Base-by-base conservation (phyloP, 2,329 filamentous ascomycete species). In the Alternaria alternata region DNA sequence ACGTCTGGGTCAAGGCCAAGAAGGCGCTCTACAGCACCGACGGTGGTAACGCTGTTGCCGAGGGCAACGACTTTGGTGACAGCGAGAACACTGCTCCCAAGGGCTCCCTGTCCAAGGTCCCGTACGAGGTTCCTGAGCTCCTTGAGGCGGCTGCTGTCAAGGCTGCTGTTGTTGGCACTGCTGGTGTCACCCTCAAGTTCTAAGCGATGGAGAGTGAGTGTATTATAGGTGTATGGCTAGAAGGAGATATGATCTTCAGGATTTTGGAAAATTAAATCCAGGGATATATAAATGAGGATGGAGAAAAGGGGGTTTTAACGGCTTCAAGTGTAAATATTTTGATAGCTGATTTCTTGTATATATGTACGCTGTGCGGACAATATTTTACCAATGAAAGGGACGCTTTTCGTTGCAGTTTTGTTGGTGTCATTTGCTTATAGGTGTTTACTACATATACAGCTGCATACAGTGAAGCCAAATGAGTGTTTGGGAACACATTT, bases 21-120 rank as follows among this genome's bases (percentile, higher is more conserved):
- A 76, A 77, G 67, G 65, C 79, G 3, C 65, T 81, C 7, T 76
- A 76, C 66, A 70, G 65, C 38, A 72, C 66, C 16, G 75, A 75
- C 44, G 63, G 48, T 12, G 80, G 80, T 6, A 79, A 67, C 48
- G 80, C 80, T 9, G 75, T 78, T 32, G 67, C 69, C 36, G 70
- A 61, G 11, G 79, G 80, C 53, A 78, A 80, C 46, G 78, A 79
- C 65, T 76, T 81, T 57, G 79, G 79, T n/a, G 60, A 26, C n/a
- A 71, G 51, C 14, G 52, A 63, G 49, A 76, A 77, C 68, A 66
- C 66, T 7, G 79, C 79, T 11, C 63, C 62, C 7, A 64, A 61
- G 51, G 79, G 79, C 4, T 75, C 70, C 0, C 60, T 81, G 7
- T 76, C 61, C 16, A 66, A 59, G 43, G 74, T 74, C 3, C 76